Percentiles rank a stretch among this genome's conserved stretches.
Evolutionary conservation across 495 filamentous ascomycete genomes (phyloP).

Genomic region (Cairneyella variabilis): DNA sequence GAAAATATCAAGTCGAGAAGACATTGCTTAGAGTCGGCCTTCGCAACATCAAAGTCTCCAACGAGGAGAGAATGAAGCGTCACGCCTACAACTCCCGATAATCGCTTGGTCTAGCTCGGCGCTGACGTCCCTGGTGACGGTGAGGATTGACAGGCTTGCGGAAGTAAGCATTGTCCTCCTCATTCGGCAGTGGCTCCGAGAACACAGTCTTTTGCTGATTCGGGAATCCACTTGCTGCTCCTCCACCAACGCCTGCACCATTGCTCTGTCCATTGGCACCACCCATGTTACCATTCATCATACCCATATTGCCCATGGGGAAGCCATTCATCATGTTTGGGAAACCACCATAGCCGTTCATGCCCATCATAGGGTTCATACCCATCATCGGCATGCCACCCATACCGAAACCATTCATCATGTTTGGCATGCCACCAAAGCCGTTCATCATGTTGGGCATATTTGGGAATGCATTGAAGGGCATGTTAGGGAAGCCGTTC

Average conservation of each 20-base stretch:
- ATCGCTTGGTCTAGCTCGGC: constrained; percentile 78
- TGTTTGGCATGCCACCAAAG: constrained; percentile 24
- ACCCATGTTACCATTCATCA: constrained; percentile 24
- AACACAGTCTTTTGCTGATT: constrained; percentile 72
- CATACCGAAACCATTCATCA: constrained; percentile 26
- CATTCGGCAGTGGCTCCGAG: constrained; percentile 56
- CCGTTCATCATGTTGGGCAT: constrained; percentile 22
- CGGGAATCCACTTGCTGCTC: constrained; percentile 45
- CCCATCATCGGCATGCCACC: constrained; percentile 38
- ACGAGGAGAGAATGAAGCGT: background rate
- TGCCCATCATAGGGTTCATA: constrained; percentile 16
- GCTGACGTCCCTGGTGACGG: constrained; percentile 75
- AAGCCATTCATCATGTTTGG: constrained; percentile 31
- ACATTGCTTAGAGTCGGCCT: too few relatives aligned
- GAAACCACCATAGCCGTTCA: constrained; percentile 34
- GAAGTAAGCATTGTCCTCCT: constrained; percentile 91
- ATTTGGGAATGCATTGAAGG: too few relatives aligned
- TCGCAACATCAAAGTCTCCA: too few relatives aligned
- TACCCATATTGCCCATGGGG: constrained; percentile 19
- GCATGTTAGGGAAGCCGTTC: constrained; percentile 35
- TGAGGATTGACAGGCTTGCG: constrained; percentile 95
- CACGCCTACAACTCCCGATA: constrained; percentile 69
- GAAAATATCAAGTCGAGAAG: too few relatives aligned
- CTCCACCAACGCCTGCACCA: constrained; percentile 22
- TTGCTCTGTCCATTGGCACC: constrained; percentile 27